Conservation (phyloP, 148 eudicot genomes). For the Camellia granthamiana region DNA sequence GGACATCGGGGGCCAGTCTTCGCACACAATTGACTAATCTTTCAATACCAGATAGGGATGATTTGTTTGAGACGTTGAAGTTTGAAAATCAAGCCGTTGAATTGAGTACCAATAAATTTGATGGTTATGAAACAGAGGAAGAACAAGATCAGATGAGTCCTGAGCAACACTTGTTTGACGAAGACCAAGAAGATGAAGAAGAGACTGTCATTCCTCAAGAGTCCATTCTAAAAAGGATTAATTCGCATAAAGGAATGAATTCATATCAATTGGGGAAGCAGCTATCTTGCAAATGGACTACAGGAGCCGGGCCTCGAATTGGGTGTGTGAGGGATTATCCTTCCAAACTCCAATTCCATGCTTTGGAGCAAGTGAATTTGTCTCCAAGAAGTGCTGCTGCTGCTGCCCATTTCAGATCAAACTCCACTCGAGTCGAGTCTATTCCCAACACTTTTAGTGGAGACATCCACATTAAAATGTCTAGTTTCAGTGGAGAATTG, state of each 20-base stretch:
- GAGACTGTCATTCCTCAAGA: conserved; percentile 46
- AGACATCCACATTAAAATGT: conserved; percentile 12
- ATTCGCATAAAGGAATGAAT: conserved; percentile 67
- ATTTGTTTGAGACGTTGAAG: conserved; percentile 35
- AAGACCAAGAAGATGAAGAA: conserved; percentile 29
- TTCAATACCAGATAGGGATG: conserved; percentile 54
- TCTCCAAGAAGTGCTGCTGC: conserved; percentile 57
- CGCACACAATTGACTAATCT: conserved; percentile 40
- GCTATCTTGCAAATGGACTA: conserved; percentile 83
- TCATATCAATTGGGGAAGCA: conserved; percentile 86
- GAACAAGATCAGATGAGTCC: conserved; percentile 21
- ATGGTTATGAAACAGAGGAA: conserved; percentile 37
- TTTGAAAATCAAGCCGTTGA: conserved; percentile 30
- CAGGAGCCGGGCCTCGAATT: conserved; percentile 94
- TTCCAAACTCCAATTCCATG: conserved; percentile 61
- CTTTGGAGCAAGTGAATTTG: conserved; percentile 65
- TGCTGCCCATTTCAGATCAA: conserved; percentile 29
- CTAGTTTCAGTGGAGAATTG: conserved; percentile 24
- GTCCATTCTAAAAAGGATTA: conserved; percentile 50
- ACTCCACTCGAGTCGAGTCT: conserved; percentile 28
- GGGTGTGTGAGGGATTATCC: conserved; percentile 94
- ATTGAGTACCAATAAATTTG: conserved; percentile 8
- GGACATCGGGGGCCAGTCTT: conserved; percentile 18
- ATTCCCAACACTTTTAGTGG: conserved; percentile 26
- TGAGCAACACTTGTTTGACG: conserved; percentile 22